phyloP scores from a whole-genome alignment of 2,329 filamentous ascomycete genomes.

The Aspergillaceae sp. region DNA sequence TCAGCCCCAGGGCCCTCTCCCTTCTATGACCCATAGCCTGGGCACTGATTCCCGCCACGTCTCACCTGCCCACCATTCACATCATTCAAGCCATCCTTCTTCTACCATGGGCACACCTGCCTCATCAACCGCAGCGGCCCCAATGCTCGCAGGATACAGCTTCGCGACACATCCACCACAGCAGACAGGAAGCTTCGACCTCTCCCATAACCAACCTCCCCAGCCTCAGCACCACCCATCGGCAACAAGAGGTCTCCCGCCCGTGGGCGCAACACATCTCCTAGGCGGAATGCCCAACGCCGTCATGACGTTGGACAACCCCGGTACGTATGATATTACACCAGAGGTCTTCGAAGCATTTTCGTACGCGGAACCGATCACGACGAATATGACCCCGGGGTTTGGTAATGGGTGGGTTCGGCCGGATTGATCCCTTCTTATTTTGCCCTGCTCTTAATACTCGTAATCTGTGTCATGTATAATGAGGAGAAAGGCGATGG shows the following conservation, averaged over 20 bases:
- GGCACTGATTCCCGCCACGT: constrained; percentile 10
- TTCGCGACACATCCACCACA: not conserved
- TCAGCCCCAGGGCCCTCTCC: constrained; percentile 9
- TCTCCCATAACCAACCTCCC: not conserved
- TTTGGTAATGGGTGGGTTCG: constrained; percentile 21
- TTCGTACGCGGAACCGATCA: constrained; percentile 37
- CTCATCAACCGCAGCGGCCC: constrained; percentile 7
- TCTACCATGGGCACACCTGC: constrained; percentile 10
- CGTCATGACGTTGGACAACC: constrained; percentile 30
- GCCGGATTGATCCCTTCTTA: constrained; percentile 6
- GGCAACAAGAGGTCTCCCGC: constrained; percentile 5
- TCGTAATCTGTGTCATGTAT: not conserved
- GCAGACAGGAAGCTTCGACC: not conserved
- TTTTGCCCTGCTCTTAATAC: not conserved
- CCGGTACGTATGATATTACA: constrained; percentile 33
- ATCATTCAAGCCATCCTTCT: not conserved
- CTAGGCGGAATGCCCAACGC: constrained; percentile 26
- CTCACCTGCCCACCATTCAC: constrained; percentile 7
- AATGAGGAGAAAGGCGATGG: not conserved
- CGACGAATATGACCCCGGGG: constrained; percentile 31
- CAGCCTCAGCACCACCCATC: not conserved
- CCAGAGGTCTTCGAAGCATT: constrained; percentile 39
- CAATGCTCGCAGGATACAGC: constrained; percentile 12
- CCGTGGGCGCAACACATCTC: constrained; percentile 20
- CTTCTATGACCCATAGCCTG: constrained; percentile 1